Conservation (phyloP, 1,139 yeast genomes). For the Nakaseomyces kungkrabaensis region DNA sequence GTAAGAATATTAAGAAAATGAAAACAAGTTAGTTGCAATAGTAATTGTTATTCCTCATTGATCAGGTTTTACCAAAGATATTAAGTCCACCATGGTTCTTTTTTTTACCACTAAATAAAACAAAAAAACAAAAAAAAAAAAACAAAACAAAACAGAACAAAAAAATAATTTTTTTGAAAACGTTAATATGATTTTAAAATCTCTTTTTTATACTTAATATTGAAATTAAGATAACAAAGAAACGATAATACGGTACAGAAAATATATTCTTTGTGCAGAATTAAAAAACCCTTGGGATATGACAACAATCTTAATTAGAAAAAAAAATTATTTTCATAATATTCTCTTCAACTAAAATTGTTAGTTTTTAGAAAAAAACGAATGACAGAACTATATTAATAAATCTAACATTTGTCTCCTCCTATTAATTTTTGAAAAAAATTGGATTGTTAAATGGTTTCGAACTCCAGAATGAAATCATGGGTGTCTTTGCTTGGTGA, state of each 20-base stretch:
- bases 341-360: neutral
- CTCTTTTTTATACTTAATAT: slow-evolving; percentile 13
- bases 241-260: slow-evolving; percentile 4
- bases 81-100: neutral
- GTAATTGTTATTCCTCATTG: neutral
- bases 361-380: neutral
- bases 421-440: neutral
- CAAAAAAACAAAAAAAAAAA: slow-evolving; percentile 4
- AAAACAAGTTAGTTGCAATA: neutral
- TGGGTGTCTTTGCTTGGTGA: neutral
- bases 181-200: slow-evolving; percentile 14
- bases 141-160: slow-evolving; percentile 2
- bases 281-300: slow-evolving; percentile 4
- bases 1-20: neutral
- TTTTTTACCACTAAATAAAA: slow-evolving; percentile 1
- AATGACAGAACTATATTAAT: too few species aligned
- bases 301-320: neutral
- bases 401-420: neutral
- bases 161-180: slow-evolving; percentile 5
- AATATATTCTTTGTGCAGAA: slow-evolving; percentile 4
- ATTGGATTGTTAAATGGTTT: neutral
- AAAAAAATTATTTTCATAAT: neutral
- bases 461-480: neutral
- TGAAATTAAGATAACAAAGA: slow-evolving; percentile 10
- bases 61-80: neutral